Conservation (phyloP, 2,329 filamentous ascomycete genomes). For the Chrysoporthe austroafricana region DNA sequence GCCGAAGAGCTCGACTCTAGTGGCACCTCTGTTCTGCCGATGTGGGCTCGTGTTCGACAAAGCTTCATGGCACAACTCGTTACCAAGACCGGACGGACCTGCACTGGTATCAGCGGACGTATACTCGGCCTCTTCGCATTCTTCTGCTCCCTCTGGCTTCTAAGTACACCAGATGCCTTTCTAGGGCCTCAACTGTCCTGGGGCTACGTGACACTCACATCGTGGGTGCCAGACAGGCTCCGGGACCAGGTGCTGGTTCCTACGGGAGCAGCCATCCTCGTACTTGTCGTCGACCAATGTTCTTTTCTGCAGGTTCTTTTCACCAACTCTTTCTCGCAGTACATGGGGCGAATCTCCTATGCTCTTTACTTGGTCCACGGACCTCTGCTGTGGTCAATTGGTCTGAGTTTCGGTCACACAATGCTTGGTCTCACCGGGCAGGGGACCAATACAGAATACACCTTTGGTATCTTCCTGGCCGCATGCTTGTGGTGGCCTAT, state of each 20-base stretch:
- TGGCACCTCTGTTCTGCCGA: background rate
- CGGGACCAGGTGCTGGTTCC: constrained; percentile 14
- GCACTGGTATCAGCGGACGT: background rate
- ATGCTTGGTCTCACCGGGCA: constrained; percentile 16
- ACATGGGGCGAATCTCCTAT: constrained; percentile 28
- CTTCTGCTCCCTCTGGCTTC: constrained; percentile 15
- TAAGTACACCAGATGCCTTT: constrained; percentile 14
- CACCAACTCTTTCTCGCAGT: constrained; percentile 26
- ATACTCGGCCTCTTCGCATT: constrained; percentile 11
- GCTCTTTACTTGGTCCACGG: constrained; percentile 26
- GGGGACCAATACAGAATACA: constrained; percentile 10
- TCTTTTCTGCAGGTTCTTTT: constrained; percentile 22
- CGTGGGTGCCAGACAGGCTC: constrained; percentile 8
- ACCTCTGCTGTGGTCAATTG: constrained; percentile 26
- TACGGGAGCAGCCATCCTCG: constrained; percentile 13
- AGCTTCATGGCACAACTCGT: background rate
- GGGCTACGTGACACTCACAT: constrained; percentile 17
- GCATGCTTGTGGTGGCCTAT: constrained; percentile 27
- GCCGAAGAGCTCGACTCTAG: background rate
- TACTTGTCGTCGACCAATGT: constrained; percentile 16
- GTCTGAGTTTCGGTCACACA: constrained; percentile 11
- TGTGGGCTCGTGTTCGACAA: constrained; percentile 16
- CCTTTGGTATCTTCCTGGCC: constrained; percentile 21
- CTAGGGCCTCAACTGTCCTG: constrained; percentile 1
- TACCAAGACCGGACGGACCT: background rate